Percentiles rank a stretch among this genome's conserved stretches.
These are phyloP conservation scores for Trichoderma hamatum DNA, from an alignment of 2,329 filamentous ascomycete species.

Conservation along the genomic window DNA sequence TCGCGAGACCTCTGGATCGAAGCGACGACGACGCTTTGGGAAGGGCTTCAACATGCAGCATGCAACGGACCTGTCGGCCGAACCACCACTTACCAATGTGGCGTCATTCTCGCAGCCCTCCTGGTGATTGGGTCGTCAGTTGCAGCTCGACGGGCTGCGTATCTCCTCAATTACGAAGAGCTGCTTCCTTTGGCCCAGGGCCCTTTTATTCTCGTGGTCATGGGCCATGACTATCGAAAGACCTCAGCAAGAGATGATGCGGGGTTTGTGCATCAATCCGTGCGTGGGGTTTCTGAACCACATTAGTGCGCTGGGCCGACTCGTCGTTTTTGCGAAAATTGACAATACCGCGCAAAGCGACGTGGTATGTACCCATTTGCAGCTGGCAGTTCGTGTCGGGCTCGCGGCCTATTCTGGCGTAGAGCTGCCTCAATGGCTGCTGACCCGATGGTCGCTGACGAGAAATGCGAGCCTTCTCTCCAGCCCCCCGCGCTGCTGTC, in stretches of 20 bases:
- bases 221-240: background rate
- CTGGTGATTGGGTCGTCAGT: background rate
- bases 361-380: slow-evolving; percentile 7
- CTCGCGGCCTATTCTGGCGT: slow-evolving; percentile 14
- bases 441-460: slow-evolving; percentile 19
- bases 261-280: slow-evolving; percentile 11
- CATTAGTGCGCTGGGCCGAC: slow-evolving; percentile 15
- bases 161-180: background rate
- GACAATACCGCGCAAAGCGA: slow-evolving; percentile 23
- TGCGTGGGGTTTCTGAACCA: slow-evolving; percentile 19
- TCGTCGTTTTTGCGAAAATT: slow-evolving; percentile 8
- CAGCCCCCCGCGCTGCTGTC: background rate
- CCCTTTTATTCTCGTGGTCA: slow-evolving; percentile 9
- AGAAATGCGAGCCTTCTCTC: slow-evolving; percentile 8
- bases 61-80: slow-evolving; percentile 11
- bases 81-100: slow-evolving; percentile 7
- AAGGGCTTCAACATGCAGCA: background rate
- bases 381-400: slow-evolving; percentile 5
- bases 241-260: slow-evolving; percentile 9
- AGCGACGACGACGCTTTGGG: slow-evolving; percentile 9
- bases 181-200: slow-evolving; percentile 7
- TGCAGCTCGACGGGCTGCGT: slow-evolving; percentile 11
- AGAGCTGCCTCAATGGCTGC: slow-evolving; percentile 21
- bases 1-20: slow-evolving; percentile 9
- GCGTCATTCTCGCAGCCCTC: slow-evolving; percentile 11